Percentiles rank a stretch among this genome's conserved stretches.
phyloP scores from a whole-genome alignment of 23 red algal species.

The Gracilaria caudata region DNA sequence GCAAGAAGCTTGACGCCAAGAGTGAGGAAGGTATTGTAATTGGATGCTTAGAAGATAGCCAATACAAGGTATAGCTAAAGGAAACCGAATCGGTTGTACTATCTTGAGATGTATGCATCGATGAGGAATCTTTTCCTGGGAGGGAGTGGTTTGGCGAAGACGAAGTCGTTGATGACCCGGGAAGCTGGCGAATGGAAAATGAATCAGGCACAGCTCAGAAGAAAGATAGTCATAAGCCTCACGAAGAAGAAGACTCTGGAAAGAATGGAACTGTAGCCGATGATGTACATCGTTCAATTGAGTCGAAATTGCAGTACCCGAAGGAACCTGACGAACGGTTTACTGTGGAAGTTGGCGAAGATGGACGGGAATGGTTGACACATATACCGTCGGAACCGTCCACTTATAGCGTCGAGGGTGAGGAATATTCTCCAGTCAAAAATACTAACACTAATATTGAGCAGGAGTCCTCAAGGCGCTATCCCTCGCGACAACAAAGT shows the following conservation, averaged over 20 bases:
- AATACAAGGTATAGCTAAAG: constrained; percentile 31
- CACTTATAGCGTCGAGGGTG: background rate
- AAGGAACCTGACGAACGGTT: background rate
- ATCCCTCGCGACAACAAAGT: background rate
- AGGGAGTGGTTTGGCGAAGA: background rate
- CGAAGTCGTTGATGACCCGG: background rate
- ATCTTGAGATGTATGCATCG: background rate
- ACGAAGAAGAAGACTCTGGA: background rate
- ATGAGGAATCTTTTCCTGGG: background rate
- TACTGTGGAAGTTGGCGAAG: background rate
- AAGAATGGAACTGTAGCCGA: background rate
- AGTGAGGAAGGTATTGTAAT: background rate
- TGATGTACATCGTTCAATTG: background rate
- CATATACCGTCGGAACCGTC: background rate
- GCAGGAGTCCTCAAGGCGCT: background rate
- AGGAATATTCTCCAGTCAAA: background rate
- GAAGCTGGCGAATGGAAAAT: background rate
- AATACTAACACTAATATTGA: background rate
- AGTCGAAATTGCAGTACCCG: no score
- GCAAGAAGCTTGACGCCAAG: constrained; percentile 28
- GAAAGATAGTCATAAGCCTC: background rate
- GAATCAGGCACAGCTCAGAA: background rate
- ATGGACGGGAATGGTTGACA: background rate
- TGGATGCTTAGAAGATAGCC: constrained; percentile 12
- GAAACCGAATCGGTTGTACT: background rate